Evolutionary conservation across 345 rosid genomes (phyloP), one percentile per base, ranked within the genome.

Genomic region (Turritis glabra): DNA sequence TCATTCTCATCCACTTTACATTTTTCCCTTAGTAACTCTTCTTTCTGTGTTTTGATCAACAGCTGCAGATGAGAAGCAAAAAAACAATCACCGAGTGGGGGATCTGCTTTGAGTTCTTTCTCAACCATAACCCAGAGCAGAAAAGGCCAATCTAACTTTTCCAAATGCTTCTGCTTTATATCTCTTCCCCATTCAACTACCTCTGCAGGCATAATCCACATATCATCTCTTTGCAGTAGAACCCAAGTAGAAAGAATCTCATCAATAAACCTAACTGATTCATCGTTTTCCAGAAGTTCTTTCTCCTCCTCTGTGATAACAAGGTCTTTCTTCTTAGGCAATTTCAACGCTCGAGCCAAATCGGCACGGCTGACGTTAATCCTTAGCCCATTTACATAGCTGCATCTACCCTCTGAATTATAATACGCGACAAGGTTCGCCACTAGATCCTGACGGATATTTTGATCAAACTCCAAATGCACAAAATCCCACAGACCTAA

Each of bases 41-140:
- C 76, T 71, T 56, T 77, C 66, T 71, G 81, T 3, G 69, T 2
- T 26, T 73, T 72, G 17, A 92, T 91, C 89, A 94, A 71, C 75
- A 82, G 76, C 80, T 95, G 97, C 80, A 95, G 70, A 77, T 95
- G 97, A 1, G 97, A 90, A 0, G 97, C 97, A 53, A 92, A 95
- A 64, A 90, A 90, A 67, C 97, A 95, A 69, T 88, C 76, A 35
- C 76, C 83, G 22, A 92, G 70, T 0, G 64, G 51, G 3, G 92
- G 80, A 8, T 63, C 77, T 0, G 77, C 78, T 64, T 75, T 68
- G 68, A 93, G 56, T 80, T 95, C 97, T 78, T 88, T 87, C 85
- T 95, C 96, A 37, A 92, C 85, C 97, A 95, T 95, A 62, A 67
- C 81, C 99, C 99, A 95, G 26, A 95, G 47, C 86, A 90, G 61